phyloP scores from a whole-genome alignment of 176 grass and related monocot genomes.

The Avena insularis region DNA sequence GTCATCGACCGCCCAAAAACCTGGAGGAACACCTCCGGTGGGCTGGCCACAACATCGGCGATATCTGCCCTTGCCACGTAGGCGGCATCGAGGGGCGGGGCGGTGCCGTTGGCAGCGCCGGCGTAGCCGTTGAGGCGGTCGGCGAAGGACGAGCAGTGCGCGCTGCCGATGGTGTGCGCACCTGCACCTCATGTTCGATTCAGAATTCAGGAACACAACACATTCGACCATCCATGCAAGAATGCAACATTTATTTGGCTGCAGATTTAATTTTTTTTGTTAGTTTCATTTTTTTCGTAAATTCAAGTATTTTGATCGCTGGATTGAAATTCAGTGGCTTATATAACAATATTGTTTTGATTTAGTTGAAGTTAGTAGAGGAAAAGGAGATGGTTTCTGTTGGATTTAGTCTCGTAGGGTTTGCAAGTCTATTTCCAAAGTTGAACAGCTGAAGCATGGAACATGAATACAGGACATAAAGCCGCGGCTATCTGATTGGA shows the following conservation, averaged over 20 bases:
- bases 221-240: constrained; percentile 15
- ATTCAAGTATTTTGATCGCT: too few species aligned
- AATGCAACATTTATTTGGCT: too few species aligned
- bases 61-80: constrained; percentile 43
- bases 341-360: too few species aligned
- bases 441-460: not conserved
- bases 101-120: too few species aligned
- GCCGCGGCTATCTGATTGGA: not conserved
- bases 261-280: too few species aligned
- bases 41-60: constrained; percentile 37
- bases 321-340: too few species aligned
- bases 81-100: constrained; percentile 49
- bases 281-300: too few species aligned
- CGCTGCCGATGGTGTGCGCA: too few species aligned
- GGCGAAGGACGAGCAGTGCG: constrained; percentile 17
- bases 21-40: constrained; percentile 56
- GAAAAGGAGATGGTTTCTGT: not conserved
- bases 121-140: constrained; percentile 54
- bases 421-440: not conserved
- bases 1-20: constrained; percentile 78
- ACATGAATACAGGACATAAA: too few species aligned
- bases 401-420: not conserved
- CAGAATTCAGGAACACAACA: not conserved
- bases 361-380: too few species aligned
- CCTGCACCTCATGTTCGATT: too few species aligned